Evolutionary conservation across 371 early-diverging fungal genomes (phyloP).

Genomic region (Mucor irregularis): DNA sequence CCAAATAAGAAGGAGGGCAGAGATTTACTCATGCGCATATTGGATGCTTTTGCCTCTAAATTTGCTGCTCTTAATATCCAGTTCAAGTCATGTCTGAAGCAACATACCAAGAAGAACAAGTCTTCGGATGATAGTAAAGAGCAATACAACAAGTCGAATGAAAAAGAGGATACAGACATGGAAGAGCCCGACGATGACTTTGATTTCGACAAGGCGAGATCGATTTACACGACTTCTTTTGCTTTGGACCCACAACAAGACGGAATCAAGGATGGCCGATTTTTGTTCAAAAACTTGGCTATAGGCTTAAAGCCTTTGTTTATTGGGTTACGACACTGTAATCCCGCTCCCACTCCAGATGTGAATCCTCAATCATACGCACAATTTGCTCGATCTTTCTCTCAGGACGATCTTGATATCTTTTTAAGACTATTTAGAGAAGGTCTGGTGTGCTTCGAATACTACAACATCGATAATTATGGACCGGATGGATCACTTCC

Average conservation of each 20-base stretch:
- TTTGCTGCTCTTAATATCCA: slow-evolving; percentile 73
- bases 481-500: slow-evolving; percentile 51
- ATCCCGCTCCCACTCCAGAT: slow-evolving; percentile 52
- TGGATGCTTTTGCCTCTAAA: slow-evolving; percentile 82
- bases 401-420: slow-evolving; percentile 69
- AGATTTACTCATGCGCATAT: slow-evolving; percentile 78
- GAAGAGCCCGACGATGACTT: slow-evolving; percentile 65
- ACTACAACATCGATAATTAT: slow-evolving; percentile 75
- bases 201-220: slow-evolving; percentile 73
- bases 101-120: slow-evolving; percentile 44
- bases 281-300: slow-evolving; percentile 85
- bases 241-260: slow-evolving; percentile 69
- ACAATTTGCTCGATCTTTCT: slow-evolving; percentile 62
- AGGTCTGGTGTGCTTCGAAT: slow-evolving; percentile 87
- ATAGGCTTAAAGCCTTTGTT: slow-evolving; percentile 85
- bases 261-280: slow-evolving; percentile 75
- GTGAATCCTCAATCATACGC: slow-evolving; percentile 29
- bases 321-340: slow-evolving; percentile 73
- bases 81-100: slow-evolving; percentile 55
- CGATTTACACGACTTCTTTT: slow-evolving; percentile 70
- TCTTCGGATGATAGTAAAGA: too few species aligned
- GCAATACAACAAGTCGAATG: background rate
- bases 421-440: slow-evolving; percentile 78
- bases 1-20: slow-evolving; percentile 68
- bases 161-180: slow-evolving; percentile 54